A percentile compares a stretch with the other conserved stretches of the same genome.
phyloP scores from a whole-genome alignment of 495 filamentous ascomycete species.

The Neurospora africana region DNA sequence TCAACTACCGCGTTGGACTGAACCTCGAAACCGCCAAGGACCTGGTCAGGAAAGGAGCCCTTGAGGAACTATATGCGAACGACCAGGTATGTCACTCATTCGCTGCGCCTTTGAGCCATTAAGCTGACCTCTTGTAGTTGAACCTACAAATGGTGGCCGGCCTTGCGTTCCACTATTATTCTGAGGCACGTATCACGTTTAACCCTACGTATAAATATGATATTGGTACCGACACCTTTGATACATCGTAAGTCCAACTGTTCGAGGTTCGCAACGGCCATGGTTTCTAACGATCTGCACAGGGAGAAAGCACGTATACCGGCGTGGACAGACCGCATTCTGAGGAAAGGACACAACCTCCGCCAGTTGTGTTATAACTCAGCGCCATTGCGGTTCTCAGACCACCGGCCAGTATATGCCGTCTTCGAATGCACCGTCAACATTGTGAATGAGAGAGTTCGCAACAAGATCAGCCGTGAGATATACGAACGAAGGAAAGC shows the following conservation, averaged over 20 bases:
- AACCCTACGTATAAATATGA: slow-evolving; percentile 94
- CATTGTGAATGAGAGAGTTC: slow-evolving; percentile 62
- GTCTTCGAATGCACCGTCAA: slow-evolving; percentile 74
- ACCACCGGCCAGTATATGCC: slow-evolving; percentile 88
- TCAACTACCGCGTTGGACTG: slow-evolving; percentile 95
- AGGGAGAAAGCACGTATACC: slow-evolving; percentile 91
- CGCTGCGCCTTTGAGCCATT: neutral
- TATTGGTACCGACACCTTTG: slow-evolving; percentile 74
- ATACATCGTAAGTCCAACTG: slow-evolving; percentile 62
- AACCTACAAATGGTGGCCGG: slow-evolving; percentile 95
- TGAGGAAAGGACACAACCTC: slow-evolving; percentile 74
- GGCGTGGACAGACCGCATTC: slow-evolving; percentile 91
- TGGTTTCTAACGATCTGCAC: slow-evolving; percentile 1
- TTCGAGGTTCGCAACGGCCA: no score
- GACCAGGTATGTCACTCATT: slow-evolving; percentile 58
- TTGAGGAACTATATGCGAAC: slow-evolving; percentile 77
- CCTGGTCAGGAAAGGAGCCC: slow-evolving; percentile 56
- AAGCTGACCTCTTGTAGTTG: slow-evolving; percentile 41
- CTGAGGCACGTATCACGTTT: slow-evolving; percentile 75
- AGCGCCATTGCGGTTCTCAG: slow-evolving; percentile 75
- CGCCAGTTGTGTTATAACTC: slow-evolving; percentile 71
- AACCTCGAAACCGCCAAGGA: slow-evolving; percentile 67
- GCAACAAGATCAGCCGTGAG: slow-evolving; percentile 55
- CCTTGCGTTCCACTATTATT: slow-evolving; percentile 79
- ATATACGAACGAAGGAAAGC: slow-evolving; percentile 60